Conservation (phyloP, 1,284 basidiomycete species). For the Boletellus sp. region DNA sequence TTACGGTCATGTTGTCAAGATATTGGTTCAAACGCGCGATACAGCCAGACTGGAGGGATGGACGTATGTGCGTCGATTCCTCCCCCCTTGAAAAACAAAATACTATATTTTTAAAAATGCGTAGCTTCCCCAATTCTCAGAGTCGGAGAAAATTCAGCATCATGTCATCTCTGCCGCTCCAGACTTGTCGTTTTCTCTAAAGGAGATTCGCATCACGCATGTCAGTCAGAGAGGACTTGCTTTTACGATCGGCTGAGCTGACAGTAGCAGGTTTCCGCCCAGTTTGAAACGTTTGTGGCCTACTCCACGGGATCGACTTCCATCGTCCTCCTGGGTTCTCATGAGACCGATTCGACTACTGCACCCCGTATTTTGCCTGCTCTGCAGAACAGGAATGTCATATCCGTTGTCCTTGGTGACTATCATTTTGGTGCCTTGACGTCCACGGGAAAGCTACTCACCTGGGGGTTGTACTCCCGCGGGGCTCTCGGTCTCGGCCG, state of each 20-base stretch:
- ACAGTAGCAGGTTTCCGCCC: slow-evolving; percentile 70
- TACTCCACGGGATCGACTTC: slow-evolving; percentile 72
- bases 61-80: slow-evolving; percentile 63
- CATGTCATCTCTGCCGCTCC: slow-evolving; percentile 41
- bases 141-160: slow-evolving; percentile 46
- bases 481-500: slow-evolving; percentile 85
- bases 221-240: slow-evolving; percentile 36
- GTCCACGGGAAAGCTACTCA: slow-evolving; percentile 67
- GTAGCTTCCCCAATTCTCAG: slow-evolving; percentile 72
- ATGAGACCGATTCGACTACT: slow-evolving; percentile 39
- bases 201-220: slow-evolving; percentile 62
- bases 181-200: slow-evolving; percentile 36
- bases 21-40: slow-evolving; percentile 39
- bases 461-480: slow-evolving; percentile 78
- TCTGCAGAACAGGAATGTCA: slow-evolving; percentile 70
- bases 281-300: slow-evolving; percentile 75
- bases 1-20: slow-evolving; percentile 69
- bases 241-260: slow-evolving; percentile 8
- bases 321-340: slow-evolving; percentile 61
- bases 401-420: slow-evolving; percentile 85
- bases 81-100: neutral
- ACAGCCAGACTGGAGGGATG: slow-evolving; percentile 46
- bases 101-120: no score
- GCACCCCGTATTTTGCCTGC: slow-evolving; percentile 61
- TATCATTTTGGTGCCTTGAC: slow-evolving; percentile 88